Percentiles rank a stretch among this genome's conserved stretches.
These are phyloP conservation scores for Porcisia hertigi DNA, from an alignment of 208 protist genomes.

Conservation along the genomic window DNA sequence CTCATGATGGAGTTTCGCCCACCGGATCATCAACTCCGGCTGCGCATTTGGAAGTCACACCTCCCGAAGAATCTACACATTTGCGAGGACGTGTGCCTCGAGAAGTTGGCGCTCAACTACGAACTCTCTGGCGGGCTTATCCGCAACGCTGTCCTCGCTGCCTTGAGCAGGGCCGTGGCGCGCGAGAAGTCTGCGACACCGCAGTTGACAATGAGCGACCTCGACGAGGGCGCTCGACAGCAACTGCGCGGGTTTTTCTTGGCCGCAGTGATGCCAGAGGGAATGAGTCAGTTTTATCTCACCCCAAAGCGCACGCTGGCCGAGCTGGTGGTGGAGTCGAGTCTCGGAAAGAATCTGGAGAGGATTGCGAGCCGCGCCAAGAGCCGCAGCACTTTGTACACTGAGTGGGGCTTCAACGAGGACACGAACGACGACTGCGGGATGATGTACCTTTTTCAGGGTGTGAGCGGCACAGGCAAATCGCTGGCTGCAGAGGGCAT, in stretches of 20 bases:
- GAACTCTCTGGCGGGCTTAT: constrained; percentile 92
- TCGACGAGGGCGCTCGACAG: constrained; percentile 76
- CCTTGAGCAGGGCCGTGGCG: constrained; percentile 76
- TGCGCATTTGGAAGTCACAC: constrained; percentile 85
- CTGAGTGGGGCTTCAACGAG: constrained; percentile 89
- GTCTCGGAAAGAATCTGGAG: constrained; percentile 49
- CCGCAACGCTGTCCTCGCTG: constrained; percentile 90
- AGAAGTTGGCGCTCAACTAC: constrained; percentile 80
- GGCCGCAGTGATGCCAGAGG: constrained; percentile 54
- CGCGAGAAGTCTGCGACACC: constrained; percentile 69
- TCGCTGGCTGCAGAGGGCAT: constrained; percentile 88
- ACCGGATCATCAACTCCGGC: constrained; percentile 85
- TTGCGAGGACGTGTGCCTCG: constrained; percentile 68
- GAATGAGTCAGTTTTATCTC: constrained; percentile 58
- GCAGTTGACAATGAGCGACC: constrained; percentile 67
- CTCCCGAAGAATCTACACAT: constrained; percentile 57
- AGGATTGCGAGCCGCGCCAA: constrained; percentile 68
- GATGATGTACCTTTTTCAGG: constrained; percentile 71
- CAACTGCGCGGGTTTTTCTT: constrained; percentile 91
- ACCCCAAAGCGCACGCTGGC: constrained; percentile 75
- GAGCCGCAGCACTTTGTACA: constrained; percentile 83
- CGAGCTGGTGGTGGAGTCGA: constrained; percentile 69
- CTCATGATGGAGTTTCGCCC: constrained; percentile 92
- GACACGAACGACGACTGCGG: constrained; percentile 40
- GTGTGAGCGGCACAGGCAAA: constrained; percentile 86